Percentiles rank a stretch among this genome's conserved stretches.
Evolutionary conservation across 2,329 filamentous ascomycete genomes (phyloP).

Genomic region (Blumeriella jaapii): DNA sequence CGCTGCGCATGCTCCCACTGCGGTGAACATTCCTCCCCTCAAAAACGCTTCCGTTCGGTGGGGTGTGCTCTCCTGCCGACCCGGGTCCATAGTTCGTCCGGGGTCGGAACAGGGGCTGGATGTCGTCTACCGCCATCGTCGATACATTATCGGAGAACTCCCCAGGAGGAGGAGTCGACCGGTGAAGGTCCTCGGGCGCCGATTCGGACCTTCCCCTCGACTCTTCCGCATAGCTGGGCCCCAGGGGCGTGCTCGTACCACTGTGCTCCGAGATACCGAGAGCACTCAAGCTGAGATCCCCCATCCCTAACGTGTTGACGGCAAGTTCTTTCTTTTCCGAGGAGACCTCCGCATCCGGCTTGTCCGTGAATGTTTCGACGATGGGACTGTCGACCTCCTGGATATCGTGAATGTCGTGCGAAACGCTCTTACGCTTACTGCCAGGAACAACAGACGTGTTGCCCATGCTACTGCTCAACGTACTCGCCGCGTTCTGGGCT

Average conservation of each 20-base stretch:
- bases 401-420: constrained; percentile 25
- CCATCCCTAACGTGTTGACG: constrained; percentile 78
- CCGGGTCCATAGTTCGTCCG: constrained; percentile 40
- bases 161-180: constrained; percentile 1
- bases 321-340: constrained; percentile 56
- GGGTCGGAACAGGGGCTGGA: constrained; percentile 26
- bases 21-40: constrained; percentile 46
- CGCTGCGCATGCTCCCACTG: constrained; percentile 57
- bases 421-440: constrained; percentile 33
- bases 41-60: constrained; percentile 52
- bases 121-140: constrained; percentile 18
- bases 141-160: constrained; percentile 17
- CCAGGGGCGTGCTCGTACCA: constrained; percentile 43
- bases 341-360: constrained; percentile 23
- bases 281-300: constrained; percentile 81
- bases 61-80: constrained; percentile 47
- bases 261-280: constrained; percentile 63
- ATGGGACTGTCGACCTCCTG: constrained; percentile 24
- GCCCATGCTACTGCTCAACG: constrained; percentile 61
- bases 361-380: constrained; percentile 26
- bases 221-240: constrained; percentile 40
- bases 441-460: constrained; percentile 48
- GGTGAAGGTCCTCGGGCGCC: constrained; percentile 16
- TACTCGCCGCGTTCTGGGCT: constrained; percentile 81
- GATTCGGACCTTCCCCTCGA: constrained; percentile 18